Percentiles rank a stretch among this genome's conserved stretches.
These are phyloP conservation scores for Colletotrichum coccodes DNA, from an alignment of 2,329 filamentous ascomycete species.

Conservation along the genomic window DNA sequence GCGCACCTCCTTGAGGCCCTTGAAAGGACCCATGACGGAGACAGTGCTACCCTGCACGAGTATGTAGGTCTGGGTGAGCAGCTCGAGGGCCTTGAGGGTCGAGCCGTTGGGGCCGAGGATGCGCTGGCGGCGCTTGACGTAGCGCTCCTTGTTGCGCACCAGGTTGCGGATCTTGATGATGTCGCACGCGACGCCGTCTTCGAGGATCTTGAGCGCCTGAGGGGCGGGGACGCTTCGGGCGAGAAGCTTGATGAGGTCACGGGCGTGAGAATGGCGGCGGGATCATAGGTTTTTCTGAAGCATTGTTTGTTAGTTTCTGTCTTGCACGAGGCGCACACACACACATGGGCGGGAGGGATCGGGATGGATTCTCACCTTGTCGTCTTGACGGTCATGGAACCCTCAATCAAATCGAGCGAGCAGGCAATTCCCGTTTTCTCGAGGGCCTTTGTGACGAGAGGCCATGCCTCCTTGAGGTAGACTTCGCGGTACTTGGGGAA, in stretches of 20 bases:
- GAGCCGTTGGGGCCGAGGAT: constrained; percentile 92
- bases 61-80: constrained; percentile 91
- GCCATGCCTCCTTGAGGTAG: constrained; percentile 93
- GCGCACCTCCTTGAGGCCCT: constrained; percentile 91
- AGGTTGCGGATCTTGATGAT: constrained; percentile 95
- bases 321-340: not conserved
- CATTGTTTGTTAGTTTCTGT: constrained; percentile 1
- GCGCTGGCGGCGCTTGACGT: constrained; percentile 92
- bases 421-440: constrained; percentile 91
- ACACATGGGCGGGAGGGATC: constrained; percentile 55
- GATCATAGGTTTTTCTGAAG: constrained; percentile 83
- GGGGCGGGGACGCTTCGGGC: constrained; percentile 92
- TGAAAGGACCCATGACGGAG: constrained; percentile 89
- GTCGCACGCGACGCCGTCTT: constrained; percentile 92
- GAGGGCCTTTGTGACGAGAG: constrained; percentile 85
- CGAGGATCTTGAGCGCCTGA: constrained; percentile 92
- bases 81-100: constrained; percentile 92
- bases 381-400: constrained; percentile 96
- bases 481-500: constrained; percentile 98
- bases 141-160: constrained; percentile 92
- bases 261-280: constrained; percentile 89
- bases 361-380: constrained; percentile 76
- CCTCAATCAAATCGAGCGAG: constrained; percentile 92
- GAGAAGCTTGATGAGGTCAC: constrained; percentile 93
- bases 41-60: constrained; percentile 98